Base-by-base conservation (phyloP, 352 stramenopile genomes). In the Globisporangium splendens region DNA sequence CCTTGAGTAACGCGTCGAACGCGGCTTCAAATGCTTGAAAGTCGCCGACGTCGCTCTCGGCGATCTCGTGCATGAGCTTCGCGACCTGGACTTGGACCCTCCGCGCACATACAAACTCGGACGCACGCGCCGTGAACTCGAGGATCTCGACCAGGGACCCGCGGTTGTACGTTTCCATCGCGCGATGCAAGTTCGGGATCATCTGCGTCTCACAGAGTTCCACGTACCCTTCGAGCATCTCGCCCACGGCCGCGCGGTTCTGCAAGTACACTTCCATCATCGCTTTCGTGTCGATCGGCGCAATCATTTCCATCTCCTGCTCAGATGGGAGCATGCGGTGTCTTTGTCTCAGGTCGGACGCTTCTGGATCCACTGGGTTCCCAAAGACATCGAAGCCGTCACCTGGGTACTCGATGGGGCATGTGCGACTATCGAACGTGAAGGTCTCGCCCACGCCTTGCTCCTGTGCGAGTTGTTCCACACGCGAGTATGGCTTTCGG, bases 201-300 rank as follows among this genome's bases (percentile, higher is more conserved):
- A 92, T 83, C 10, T 88, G 76, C 10, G 69, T 68, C 14, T 74
- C 52, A 18, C 75, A 73, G 48, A 92, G 61, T 39, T 90, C 78
- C 13, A 72, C 62, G 46, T 78, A 92, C 0, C 83, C 83, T 42
- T 87, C 69, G 11, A 92, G 65, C 83, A 92, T 92, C 46, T 90
- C 83, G 3, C 72, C 50, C 61, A 88, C 70, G 8, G 78, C 79
- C 14, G 59, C 63, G 15, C 74, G 67, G 63, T 88, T 89, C 42
- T 89, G 75, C 18, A 81, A 59, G 53, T 90, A 92, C 18, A 90
- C 66, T 15, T 62, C 60, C 38, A 77, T 59, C 1, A 73, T 65
- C 1, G 72, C 70, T 51, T 78, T 86, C 0, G 75, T 88, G 54
- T 92, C 79, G 33, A 92, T 58, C 0, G 79, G 81, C 20, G 78